A percentile compares a stretch with the other conserved stretches of the same genome.
phyloP scores from a whole-genome alignment of 1,284 basidiomycete genomes.

The Cutaneotrichosporon curvatum region DNA sequence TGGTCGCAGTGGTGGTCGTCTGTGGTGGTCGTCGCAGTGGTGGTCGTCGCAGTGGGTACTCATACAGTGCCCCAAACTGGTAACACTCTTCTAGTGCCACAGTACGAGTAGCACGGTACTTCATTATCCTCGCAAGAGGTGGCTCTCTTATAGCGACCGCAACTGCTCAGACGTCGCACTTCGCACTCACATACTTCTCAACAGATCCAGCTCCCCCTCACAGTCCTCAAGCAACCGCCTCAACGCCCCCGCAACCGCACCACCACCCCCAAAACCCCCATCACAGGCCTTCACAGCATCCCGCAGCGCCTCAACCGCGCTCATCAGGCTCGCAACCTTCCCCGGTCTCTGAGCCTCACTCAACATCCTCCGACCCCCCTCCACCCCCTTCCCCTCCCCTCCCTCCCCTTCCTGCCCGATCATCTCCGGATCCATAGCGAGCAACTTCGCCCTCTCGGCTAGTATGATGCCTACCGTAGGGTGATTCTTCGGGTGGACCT shows the following conservation, averaged over 20 bases:
- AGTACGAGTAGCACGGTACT: too few species aligned
- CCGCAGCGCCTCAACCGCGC: slow-evolving; percentile 59
- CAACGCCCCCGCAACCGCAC: slow-evolving; percentile 10
- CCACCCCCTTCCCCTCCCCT: background rate
- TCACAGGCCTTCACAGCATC: slow-evolving; percentile 50
- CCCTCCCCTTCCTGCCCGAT: background rate
- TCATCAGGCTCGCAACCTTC: slow-evolving; percentile 44
- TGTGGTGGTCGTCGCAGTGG: too few species aligned
- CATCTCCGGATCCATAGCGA: slow-evolving; percentile 45
- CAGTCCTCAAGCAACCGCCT: background rate
- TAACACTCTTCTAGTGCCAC: too few species aligned
- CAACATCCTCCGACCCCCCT: background rate
- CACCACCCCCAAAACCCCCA: slow-evolving; percentile 38
- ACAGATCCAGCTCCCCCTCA: slow-evolving; percentile 10
- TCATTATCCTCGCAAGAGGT: too few species aligned
- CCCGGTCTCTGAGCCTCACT: background rate
- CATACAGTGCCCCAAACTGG: too few species aligned
- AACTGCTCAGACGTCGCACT: too few species aligned
- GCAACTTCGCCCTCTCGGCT: slow-evolving; percentile 71
- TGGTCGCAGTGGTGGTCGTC: too few species aligned
- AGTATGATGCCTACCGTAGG: slow-evolving; percentile 69
- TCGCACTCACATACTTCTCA: background rate
- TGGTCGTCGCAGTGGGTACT: too few species aligned
- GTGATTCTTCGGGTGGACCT: slow-evolving; percentile 61
- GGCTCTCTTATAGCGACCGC: too few species aligned